Evolutionary conservation across 768 basidiomycete genomes (phyloP).

Genomic region (Kwoniella dendrophila): DNA sequence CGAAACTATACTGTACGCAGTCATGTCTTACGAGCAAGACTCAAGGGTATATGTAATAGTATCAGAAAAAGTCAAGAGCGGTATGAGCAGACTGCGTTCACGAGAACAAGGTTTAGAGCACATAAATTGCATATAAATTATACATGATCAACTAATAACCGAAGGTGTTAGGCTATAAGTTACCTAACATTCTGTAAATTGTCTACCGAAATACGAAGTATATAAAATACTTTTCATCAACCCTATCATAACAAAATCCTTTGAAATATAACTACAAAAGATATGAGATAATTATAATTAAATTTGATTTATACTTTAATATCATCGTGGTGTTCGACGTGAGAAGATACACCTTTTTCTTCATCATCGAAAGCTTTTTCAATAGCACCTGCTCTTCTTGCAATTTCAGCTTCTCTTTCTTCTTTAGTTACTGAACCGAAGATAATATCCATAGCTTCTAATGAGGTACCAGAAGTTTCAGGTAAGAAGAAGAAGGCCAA

Average conservation of each 20-base stretch:
- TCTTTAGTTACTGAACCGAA: conserved; percentile 48
- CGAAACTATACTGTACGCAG: no score
- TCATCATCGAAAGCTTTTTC: conserved; percentile 28
- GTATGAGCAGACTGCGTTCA: neutral
- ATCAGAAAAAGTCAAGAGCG: neutral
- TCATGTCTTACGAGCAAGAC: no score
- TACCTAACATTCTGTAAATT: neutral
- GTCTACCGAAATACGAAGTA: neutral
- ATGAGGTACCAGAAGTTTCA: conserved; percentile 37
- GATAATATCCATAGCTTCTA: conserved; percentile 46
- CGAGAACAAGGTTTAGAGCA: neutral
- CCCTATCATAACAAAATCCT: no score
- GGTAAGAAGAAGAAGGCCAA: conserved; percentile 32
- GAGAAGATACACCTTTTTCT: conserved; percentile 16
- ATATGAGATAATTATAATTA: neutral
- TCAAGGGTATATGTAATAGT: neutral
- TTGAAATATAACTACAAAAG: no score
- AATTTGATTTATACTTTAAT: conserved; percentile 2
- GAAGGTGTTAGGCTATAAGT: neutral
- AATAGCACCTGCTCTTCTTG: conserved; percentile 16
- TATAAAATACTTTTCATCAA: no score
- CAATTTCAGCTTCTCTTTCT: conserved; percentile 43
- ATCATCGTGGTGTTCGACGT: conserved; percentile 11
- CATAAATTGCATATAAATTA: neutral
- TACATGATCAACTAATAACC: neutral